Evolutionary conservation across 208 protist genomes (phyloP).

Genomic region (Crithidia sp.): DNA sequence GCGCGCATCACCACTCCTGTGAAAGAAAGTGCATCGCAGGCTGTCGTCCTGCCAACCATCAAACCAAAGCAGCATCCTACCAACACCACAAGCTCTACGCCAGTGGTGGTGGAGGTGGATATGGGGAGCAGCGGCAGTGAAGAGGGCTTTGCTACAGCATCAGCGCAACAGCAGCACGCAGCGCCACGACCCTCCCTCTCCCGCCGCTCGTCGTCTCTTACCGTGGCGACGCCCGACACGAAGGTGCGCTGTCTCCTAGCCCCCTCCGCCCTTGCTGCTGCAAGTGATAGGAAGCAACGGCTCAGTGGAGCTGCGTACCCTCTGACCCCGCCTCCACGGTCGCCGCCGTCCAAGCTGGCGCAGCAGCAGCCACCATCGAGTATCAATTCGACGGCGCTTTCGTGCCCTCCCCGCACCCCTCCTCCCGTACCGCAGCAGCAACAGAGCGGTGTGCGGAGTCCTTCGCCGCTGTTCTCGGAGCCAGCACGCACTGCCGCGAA

Average conservation of each 20-base stretch:
- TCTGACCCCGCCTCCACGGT: background rate
- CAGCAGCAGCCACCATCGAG: too few relatives aligned
- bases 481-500: too few relatives aligned
- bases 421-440: too few relatives aligned
- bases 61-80: too few relatives aligned
- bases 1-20: background rate
- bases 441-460: too few relatives aligned
- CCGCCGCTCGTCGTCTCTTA: constrained; percentile 9
- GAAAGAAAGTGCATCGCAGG: background rate
- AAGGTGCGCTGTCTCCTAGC: constrained; percentile 12
- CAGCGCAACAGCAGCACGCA: background rate
- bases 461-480: too few relatives aligned
- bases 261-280: constrained; percentile 14
- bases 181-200: background rate
- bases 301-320: background rate
- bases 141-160: background rate
- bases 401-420: background rate
- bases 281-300: background rate
- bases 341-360: background rate
- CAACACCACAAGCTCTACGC: background rate
- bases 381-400: background rate
- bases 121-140: constrained; percentile 13
- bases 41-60: too few relatives aligned
- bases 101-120: constrained; percentile 12
- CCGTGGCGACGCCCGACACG: background rate